Percentiles rank a stretch among this genome's conserved stretches.
Conservation (phyloP, 352 stramenopile genomes). For the Phytophthora foliorum region DNA sequence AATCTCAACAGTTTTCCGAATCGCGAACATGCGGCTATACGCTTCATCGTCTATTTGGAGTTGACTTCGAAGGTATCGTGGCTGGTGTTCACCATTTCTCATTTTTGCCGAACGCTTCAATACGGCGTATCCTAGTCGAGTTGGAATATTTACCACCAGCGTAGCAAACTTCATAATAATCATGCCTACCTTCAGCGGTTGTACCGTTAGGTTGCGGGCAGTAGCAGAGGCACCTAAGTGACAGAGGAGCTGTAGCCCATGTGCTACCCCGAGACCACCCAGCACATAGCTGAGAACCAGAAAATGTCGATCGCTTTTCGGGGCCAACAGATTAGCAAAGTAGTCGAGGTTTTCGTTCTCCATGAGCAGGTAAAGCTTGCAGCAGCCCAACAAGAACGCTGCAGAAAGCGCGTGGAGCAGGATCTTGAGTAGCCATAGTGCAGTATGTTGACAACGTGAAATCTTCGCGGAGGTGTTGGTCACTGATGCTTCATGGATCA, state of each 20-base stretch:
- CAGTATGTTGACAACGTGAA: neutral
- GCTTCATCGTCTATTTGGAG: constrained; percentile 28
- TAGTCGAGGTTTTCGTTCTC: constrained; percentile 43
- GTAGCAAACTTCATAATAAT: neutral
- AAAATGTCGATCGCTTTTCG: constrained; percentile 13
- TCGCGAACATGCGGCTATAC: constrained; percentile 40
- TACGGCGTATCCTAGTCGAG: neutral
- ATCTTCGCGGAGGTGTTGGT: neutral
- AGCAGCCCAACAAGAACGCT: constrained; percentile 20
- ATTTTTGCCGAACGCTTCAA: neutral
- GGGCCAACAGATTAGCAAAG: constrained; percentile 37
- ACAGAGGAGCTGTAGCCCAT: constrained; percentile 19
- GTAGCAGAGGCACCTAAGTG: constrained; percentile 6
- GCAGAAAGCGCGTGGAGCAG: constrained; percentile 13
- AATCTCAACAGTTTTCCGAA: constrained; percentile 55
- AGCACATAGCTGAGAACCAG: constrained; percentile 18
- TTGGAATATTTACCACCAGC: neutral
- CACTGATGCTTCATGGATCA: neutral
- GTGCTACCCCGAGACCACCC: constrained; percentile 15
- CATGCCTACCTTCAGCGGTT: neutral
- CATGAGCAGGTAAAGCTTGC: constrained; percentile 29
- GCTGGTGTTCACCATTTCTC: neutral
- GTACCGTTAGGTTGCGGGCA: neutral
- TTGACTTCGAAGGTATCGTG: neutral
- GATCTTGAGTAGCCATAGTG: constrained; percentile 3